Percentiles rank a stretch among this genome's conserved stretches.
Evolutionary conservation across 352 stramenopile species (phyloP).

Genomic region (Phytophthora vignae): DNA sequence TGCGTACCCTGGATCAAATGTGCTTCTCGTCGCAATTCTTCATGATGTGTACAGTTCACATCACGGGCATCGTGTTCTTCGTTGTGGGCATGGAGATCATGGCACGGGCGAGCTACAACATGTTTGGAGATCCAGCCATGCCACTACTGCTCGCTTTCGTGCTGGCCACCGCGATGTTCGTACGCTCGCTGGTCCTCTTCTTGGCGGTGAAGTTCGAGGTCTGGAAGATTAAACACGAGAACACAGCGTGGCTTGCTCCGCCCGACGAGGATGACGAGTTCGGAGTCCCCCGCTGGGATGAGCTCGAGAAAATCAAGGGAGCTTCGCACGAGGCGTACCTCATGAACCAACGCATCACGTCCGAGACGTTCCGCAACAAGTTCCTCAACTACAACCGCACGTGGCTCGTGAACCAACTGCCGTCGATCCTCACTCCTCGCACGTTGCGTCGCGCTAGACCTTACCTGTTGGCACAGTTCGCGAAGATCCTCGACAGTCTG

Average conservation of each 20-base stretch:
- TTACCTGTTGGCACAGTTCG: slow-evolving; percentile 97
- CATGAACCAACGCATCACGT: slow-evolving; percentile 98
- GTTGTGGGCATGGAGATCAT: slow-evolving; percentile 97
- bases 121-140: slow-evolving; percentile 96
- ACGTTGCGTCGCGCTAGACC: slow-evolving; percentile 91
- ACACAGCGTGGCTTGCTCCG: slow-evolving; percentile 93
- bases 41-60: slow-evolving; percentile 96
- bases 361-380: slow-evolving; percentile 97
- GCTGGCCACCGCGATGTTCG: slow-evolving; percentile 55
- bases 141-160: slow-evolving; percentile 87
- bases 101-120: slow-evolving; percentile 93
- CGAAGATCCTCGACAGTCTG: slow-evolving; percentile 95
- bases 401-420: slow-evolving; percentile 97
- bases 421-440: slow-evolving; percentile 95
- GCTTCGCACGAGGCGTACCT: slow-evolving; percentile 95
- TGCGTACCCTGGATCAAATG: slow-evolving; percentile 96
- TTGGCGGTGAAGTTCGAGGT: slow-evolving; percentile 91
- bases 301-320: slow-evolving; percentile 94
- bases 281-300: slow-evolving; percentile 91
- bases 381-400: slow-evolving; percentile 98
- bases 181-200: slow-evolving; percentile 81
- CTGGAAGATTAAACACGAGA: slow-evolving; percentile 97
- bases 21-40: slow-evolving; percentile 99
- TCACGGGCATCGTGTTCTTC: slow-evolving; percentile 96
- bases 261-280: slow-evolving; percentile 94